Evolutionary conservation across 768 basidiomycete genomes (phyloP), one percentile per base, ranked within the genome.

Genomic region (Leucosporidium scottii): DNA sequence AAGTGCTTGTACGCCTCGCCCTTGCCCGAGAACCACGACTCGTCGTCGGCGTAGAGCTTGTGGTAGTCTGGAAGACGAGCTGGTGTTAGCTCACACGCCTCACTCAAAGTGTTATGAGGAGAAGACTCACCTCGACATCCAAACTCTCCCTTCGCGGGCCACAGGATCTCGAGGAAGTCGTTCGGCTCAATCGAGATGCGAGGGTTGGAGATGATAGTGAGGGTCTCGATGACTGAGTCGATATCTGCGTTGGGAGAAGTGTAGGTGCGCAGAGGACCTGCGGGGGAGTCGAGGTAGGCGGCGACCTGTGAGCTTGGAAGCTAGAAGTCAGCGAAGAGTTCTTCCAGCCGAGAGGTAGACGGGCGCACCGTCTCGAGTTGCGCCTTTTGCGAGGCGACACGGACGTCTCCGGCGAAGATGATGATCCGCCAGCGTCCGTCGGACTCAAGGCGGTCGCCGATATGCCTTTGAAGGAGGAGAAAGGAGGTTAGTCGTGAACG

Each of bases 351-450:
- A 47, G 34, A 20, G 17, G 12, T 21, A 28, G 31, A 39, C 25
- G 34, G 18, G 15, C 61, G 48, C 8, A 71, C 73, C 13, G 54
- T 55, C 13, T 77, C 60, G 8, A 83, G 62, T 65, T 75, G 78
- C 17, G 58, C 62, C 6, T 70, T 74, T 64, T 81, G 81, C 4
- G 49, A 50, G 12, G 74, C 57, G 20, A 80, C 70, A 20, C 76
- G 74, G 1, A 79, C 76, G 68, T 84, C 80, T 7, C 85, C 85
- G 0, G 80, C 76, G 68, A 86, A 86, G 25, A 85, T 73, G 25
- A 87, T 75, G 17, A 86, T 59, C 67, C 85, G 84, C 80, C 85
- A 85, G 8, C 82, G 80, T 1, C 80, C 79, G 72, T 86, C 83
- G 6, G 83, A 78, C 0, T 81, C 81, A 13, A 85, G 68, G 18